phyloP scores from a whole-genome alignment of 371 early-diverging fungal species.

The Funneliformis caledonium region DNA sequence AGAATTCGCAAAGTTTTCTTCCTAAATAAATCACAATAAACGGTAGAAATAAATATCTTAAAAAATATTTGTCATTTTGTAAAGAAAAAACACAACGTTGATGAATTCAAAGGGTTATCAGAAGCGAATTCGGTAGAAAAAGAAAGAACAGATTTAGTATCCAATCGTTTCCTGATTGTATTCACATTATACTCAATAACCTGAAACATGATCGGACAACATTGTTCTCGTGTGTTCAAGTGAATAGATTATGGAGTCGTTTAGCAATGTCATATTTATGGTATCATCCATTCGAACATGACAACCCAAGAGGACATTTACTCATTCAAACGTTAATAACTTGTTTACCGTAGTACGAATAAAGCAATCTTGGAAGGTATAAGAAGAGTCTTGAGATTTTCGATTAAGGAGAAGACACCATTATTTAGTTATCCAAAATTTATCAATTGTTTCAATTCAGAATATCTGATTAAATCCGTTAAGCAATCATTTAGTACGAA shows the following conservation, averaged over 20 bases:
- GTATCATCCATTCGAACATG: constrained; percentile 6
- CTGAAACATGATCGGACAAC: not conserved
- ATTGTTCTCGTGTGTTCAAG: constrained; percentile 16
- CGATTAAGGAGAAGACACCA: not conserved
- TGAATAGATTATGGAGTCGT: constrained; percentile 31
- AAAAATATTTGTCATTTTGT: not conserved
- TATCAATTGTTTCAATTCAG: not conserved
- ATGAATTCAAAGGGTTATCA: too few species aligned
- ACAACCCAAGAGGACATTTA: not conserved
- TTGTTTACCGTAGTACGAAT: not conserved
- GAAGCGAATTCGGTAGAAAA: too few species aligned
- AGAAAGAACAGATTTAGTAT: not conserved
- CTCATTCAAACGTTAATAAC: not conserved
- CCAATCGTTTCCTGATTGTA: not conserved
- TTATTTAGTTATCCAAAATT: not conserved
- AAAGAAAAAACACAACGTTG: too few species aligned
- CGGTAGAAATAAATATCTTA: not conserved
- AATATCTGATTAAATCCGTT: not conserved
- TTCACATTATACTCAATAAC: constrained; percentile 3
- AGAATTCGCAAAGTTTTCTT: too few species aligned
- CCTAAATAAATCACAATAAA: not conserved
- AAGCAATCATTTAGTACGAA: not conserved
- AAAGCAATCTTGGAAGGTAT: not conserved
- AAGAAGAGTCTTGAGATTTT: not conserved
- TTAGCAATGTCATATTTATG: not conserved